Evolutionary conservation across 2,329 filamentous ascomycete genomes (phyloP), one percentile per base, ranked within the genome.

Genomic region (Colletotrichum tanaceti): DNA sequence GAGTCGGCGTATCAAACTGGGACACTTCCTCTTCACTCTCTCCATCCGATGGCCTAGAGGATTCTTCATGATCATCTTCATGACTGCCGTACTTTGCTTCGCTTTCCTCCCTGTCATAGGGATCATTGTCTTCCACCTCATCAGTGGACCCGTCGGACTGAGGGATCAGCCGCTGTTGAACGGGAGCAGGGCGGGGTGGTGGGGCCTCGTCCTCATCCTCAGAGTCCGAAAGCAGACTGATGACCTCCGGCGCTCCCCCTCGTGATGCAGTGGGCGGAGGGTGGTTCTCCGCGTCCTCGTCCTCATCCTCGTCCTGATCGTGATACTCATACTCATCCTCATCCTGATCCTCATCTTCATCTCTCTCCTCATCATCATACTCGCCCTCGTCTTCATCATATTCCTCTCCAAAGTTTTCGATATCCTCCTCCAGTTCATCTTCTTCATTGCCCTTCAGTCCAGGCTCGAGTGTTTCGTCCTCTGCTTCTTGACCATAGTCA

Each of bases 151-250:
- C 68, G 22, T 71, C 59, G 24, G 50, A 57, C 35, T 71, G 70
- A 7, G 61, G 68, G 4, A 63, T 14, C 7, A 28, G 57, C 4
- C 46, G 47, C 14, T 41, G 14, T 11, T 44, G 47, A 35, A 28
- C 39, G 22, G 44, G 44, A 20, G 44, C 32, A 28, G 65, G 54
- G 10, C 13, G 60, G 4, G 57, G 58, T 5, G 44, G 43, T 16
- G 61, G 64, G 9, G 49, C 32, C 9, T 61, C 54, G 16, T 65
- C 61, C 6, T 72, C 70, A 28, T 72, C 68, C 18, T 71, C 70
- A 1, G 70, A 71, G 18, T 72, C 70, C 49, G 70, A 72, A 11
- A 72, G 52, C 54, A 72, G 65, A 41, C 58, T 62, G 39, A 72
- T 72, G 18, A 72, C 62, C 41, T 71, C 57, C 10, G 69, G 64